phyloP scores from a whole-genome alignment of 148 eudicot genomes.

The Diospyros lotus region DNA sequence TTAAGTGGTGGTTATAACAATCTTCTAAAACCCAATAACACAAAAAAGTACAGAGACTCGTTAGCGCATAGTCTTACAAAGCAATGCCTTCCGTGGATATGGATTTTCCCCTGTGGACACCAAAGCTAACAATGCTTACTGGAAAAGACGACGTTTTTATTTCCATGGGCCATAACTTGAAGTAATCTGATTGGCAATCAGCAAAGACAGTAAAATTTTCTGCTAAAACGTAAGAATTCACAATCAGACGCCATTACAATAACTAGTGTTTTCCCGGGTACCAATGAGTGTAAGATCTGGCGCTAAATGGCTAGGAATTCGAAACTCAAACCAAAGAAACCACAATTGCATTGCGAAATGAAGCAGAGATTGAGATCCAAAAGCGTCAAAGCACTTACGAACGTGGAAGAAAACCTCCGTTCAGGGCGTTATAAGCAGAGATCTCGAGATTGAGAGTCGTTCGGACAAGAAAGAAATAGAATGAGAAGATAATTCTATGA shows the following conservation, averaged over 20 bases:
- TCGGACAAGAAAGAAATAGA: not conserved
- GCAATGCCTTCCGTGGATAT: not conserved
- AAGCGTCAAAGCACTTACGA: slow-evolving; percentile 8
- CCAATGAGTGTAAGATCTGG: slow-evolving; percentile 1
- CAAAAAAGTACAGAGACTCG: not conserved
- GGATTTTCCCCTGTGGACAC: not conserved
- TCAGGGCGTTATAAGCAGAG: not conserved
- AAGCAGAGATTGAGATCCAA: not conserved
- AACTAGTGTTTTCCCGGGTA: not conserved
- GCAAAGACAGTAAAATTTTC: not conserved
- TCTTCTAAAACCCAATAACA: not conserved
- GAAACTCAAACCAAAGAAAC: not conserved
- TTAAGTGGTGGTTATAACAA: not conserved
- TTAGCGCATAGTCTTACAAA: not conserved
- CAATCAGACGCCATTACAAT: not conserved
- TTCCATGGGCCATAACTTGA: not conserved
- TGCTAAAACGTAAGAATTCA: not conserved
- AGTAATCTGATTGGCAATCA: not conserved
- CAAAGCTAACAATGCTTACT: not conserved
- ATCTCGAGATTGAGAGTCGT: slow-evolving; percentile 6
- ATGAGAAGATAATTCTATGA: too few species aligned
- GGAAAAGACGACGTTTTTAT: not conserved
- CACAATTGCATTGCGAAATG: not conserved
- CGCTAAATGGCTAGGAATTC: not conserved
- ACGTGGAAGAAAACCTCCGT: not conserved